Base-by-base conservation (phyloP, 176 grass and related monocot genomes). In the Eragrostis nindensis region DNA sequence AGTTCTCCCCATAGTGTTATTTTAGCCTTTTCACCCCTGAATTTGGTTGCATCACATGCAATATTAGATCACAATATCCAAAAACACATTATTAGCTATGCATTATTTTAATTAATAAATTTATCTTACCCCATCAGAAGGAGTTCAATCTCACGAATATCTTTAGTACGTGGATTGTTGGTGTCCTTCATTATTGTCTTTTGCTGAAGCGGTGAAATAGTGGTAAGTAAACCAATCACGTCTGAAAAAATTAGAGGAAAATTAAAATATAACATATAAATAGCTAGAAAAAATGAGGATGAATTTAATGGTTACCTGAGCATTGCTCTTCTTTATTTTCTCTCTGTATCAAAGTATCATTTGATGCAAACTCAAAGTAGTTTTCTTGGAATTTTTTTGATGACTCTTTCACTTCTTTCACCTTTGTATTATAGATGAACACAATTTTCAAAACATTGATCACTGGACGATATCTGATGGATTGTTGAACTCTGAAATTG, bases 321-420 rank as follows among this genome's bases (percentile, higher is more conserved):
- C 11, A 14, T 14, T 48, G 11, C 4, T 14, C 14, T 3, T 48
- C 11, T 48, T 13, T 48, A 15, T 48, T 48, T 14, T 48, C 46
- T 48, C 11, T 48, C 14, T 48, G 12, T 14, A 15, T 13, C 11
- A 48, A 48, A 14, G 14, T 48, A 48, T 48, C 46, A 14, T 48
- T 15, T 48, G 46, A 14, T 48, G 71, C 71, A 38, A 54, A 73
- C 9, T 73, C 49, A 39, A 73, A 73, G 29, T 39, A 73, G 18
- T 73, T 39, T 30, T 73, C 18, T 18, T 36, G 7, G 38, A 54
- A 55, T 39, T 14, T 39, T 0, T 13, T 5, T n/a, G 16, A n/a
- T 38, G 17, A 4, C n/a, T 5, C 18, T 21, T n/a, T 19, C 9
- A 55, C 8, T 22, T 73, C 48, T 17, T 73, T 54, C 2, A 39